Evolutionary conservation across 139 green algal species (phyloP).

Genomic region (Chlorella sp.): DNA sequence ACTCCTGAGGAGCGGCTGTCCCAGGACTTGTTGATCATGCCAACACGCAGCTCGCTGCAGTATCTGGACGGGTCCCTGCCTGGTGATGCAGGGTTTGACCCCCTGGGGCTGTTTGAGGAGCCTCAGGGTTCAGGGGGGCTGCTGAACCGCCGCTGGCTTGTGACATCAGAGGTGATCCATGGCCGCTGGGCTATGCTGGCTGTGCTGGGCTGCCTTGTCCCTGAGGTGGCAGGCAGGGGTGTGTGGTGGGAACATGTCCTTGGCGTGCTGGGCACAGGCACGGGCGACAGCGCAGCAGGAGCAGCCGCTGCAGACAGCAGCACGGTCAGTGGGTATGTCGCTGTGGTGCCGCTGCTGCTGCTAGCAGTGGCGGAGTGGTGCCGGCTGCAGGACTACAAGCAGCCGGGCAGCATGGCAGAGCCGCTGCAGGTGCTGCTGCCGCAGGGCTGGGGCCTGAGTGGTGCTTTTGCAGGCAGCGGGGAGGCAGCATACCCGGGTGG

Average conservation of each 20-base stretch:
- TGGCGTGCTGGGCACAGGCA: too few relatives aligned
- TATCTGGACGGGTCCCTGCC: slow-evolving; percentile 55
- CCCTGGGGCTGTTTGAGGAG: slow-evolving; percentile 75
- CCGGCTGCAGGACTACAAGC: slow-evolving; percentile 42
- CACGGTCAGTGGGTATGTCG: too few relatives aligned
- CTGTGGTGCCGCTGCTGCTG: slow-evolving; percentile 2
- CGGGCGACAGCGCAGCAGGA: too few relatives aligned
- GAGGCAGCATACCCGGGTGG: slow-evolving; percentile 65
- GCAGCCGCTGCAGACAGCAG: too few relatives aligned
- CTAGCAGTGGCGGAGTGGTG: slow-evolving; percentile 47
- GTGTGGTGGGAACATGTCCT: too few relatives aligned
- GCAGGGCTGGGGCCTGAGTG: slow-evolving; percentile 27
- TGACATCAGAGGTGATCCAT: slow-evolving; percentile 20
- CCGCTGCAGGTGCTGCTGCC: slow-evolving; percentile 28
- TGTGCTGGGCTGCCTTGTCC: slow-evolving; percentile 38
- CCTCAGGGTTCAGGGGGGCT: slow-evolving; percentile 41
- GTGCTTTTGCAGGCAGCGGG: slow-evolving; percentile 18
- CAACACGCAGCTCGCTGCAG: slow-evolving; percentile 9
- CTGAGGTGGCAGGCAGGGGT: slow-evolving; percentile 24
- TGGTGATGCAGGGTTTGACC: slow-evolving; percentile 88
- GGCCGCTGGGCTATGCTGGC: slow-evolving; percentile 56
- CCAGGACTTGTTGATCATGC: neutral
- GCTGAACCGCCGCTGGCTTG: slow-evolving; percentile 37
- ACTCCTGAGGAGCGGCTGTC: neutral
- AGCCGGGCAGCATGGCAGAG: too few relatives aligned